Conservation (phyloP, 768 basidiomycete species). For the Mycena filopes region DNA sequence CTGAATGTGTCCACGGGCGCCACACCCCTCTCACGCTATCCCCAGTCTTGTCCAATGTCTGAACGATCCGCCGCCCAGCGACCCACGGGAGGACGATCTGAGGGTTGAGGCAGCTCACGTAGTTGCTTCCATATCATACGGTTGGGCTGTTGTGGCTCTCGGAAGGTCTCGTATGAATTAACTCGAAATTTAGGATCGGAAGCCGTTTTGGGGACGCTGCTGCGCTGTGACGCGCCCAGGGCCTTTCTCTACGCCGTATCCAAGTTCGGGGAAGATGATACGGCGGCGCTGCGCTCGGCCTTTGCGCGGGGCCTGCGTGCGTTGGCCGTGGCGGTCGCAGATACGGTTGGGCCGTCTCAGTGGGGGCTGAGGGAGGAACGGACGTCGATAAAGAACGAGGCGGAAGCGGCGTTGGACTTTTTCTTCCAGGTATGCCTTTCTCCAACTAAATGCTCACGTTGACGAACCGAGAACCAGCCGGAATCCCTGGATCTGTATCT, state of each 20-base stretch:
- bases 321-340: conserved; percentile 68
- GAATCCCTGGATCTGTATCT: conserved; percentile 75
- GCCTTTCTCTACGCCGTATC: conserved; percentile 74
- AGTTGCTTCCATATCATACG: conserved; percentile 78
- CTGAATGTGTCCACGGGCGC: not conserved
- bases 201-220: conserved; percentile 65
- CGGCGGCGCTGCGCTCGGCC: conserved; percentile 59
- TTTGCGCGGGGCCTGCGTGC: conserved; percentile 73
- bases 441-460: not conserved
- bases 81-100: conserved; percentile 57
- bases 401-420: conserved; percentile 65
- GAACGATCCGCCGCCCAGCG: conserved; percentile 49
- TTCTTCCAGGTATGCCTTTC: conserved; percentile 64
- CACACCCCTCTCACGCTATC: conserved; percentile 16
- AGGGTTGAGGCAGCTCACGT: conserved; percentile 81
- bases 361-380: conserved; percentile 69
- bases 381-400: conserved; percentile 55
- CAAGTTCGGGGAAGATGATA: conserved; percentile 51
- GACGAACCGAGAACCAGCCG: conserved; percentile 44
- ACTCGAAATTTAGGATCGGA: conserved; percentile 61
- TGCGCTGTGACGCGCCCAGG: conserved; percentile 66
- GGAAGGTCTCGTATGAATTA: too few species aligned
- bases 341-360: conserved; percentile 74
- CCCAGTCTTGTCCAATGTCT: conserved; percentile 71
- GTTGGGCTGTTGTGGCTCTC: too few species aligned